A percentile compares a stretch with the other conserved stretches of the same genome.
These are phyloP conservation scores for Aegle marmelos DNA, from an alignment of 345 rosid species.

Conservation along the genomic window DNA sequence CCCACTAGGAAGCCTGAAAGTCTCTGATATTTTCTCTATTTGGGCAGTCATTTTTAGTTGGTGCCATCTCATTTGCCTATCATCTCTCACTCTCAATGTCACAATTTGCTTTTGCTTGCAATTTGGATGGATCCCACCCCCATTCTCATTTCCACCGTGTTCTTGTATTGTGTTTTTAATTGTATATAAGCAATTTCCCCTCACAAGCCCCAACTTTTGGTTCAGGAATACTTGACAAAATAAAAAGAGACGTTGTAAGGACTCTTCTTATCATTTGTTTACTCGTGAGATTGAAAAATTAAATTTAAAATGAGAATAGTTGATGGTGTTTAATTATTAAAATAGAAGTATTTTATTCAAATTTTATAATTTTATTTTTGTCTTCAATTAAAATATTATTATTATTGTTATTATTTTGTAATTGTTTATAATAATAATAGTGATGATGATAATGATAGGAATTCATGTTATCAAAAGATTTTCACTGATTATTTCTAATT, in stretches of 20 bases:
- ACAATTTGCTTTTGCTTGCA: conserved; percentile 1
- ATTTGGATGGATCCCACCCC: not conserved
- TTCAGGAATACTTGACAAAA: not conserved
- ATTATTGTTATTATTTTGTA: no score
- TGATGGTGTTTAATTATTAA: no score
- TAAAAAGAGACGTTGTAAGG: not conserved
- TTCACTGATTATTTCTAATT: no score
- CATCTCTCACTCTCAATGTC: not conserved
- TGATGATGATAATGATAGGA: no score
- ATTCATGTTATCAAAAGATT: not conserved
- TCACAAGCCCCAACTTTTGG: not conserved
- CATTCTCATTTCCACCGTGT: not conserved
- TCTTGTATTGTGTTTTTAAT: no score
- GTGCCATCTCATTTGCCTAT: conserved; percentile 16
- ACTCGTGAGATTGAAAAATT: no score
- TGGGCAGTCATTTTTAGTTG: conserved; percentile 21
- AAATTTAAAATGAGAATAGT: no score
- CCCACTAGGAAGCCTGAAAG: not conserved
- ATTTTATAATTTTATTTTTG: no score
- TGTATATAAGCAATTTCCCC: not conserved
- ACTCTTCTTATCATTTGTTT: not conserved
- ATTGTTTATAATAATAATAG: no score
- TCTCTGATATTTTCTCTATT: not conserved
- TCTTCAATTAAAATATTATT: no score
- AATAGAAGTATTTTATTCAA: no score